phyloP scores from a whole-genome alignment of 768 basidiomycete species.

The Leccinum ochraceum region DNA sequence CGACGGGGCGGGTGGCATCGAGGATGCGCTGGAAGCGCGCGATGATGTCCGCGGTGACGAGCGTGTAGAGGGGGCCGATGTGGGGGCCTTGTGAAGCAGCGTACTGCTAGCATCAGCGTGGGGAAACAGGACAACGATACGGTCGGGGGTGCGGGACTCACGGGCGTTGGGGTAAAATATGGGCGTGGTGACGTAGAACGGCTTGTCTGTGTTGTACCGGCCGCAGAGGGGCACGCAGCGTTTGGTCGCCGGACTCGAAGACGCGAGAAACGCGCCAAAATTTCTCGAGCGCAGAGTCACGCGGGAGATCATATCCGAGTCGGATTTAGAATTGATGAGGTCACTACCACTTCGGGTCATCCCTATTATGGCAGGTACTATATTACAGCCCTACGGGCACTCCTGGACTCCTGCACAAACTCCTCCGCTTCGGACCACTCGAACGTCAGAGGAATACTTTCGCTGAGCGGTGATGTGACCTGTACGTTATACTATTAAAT shows the following conservation, averaged over 20 bases:
- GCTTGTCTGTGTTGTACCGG: conserved; percentile 41
- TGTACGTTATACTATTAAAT: conserved; percentile 13
- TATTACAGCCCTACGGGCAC: too few species aligned
- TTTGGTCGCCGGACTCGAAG: conserved; percentile 1
- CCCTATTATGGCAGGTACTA: too few species aligned
- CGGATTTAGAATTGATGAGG: too few species aligned
- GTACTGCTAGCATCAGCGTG: conserved; percentile 11
- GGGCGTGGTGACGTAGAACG: conserved; percentile 87
- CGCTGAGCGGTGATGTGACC: conserved; percentile 24
- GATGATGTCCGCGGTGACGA: too few species aligned
- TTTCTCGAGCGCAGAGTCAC: conserved; percentile 3
- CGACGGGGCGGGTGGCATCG: too few species aligned
- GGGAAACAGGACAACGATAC: not conserved
- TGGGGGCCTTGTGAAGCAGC: conserved; percentile 59
- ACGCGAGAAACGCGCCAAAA: not conserved
- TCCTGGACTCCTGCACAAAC: too few species aligned
- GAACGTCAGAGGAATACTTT: too few species aligned
- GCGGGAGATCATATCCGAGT: conserved; percentile 7
- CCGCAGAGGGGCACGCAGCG: not conserved
- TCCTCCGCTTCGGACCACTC: too few species aligned
- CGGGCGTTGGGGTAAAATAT: conserved; percentile 95
- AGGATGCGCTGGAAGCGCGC: too few species aligned
- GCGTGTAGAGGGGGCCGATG: not conserved
- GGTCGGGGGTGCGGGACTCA: conserved; percentile 22
- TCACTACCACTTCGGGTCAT: too few species aligned